Conservation (phyloP, 768 basidiomycete genomes). For the Lanmaoa rubissima region DNA sequence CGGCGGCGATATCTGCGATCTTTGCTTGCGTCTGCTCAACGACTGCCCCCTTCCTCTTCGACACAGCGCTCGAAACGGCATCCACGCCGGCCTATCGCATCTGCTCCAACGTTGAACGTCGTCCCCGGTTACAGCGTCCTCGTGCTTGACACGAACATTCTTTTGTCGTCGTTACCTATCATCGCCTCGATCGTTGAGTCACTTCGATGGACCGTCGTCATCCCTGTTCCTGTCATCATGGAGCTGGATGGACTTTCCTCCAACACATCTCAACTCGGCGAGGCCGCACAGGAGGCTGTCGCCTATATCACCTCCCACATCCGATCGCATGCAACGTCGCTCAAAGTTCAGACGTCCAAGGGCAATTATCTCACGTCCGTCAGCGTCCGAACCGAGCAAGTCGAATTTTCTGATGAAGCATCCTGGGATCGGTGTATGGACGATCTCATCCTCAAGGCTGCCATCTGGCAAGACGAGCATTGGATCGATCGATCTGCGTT, state of each 20-base stretch:
- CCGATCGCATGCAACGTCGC: slow-evolving; percentile 66
- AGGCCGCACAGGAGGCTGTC: slow-evolving; percentile 71
- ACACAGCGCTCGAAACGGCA: slow-evolving; percentile 29
- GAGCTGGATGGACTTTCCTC: slow-evolving; percentile 89
- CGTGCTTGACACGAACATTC: slow-evolving; percentile 92
- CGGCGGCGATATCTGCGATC: slow-evolving; percentile 72
- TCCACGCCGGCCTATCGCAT: slow-evolving; percentile 29
- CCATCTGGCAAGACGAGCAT: slow-evolving; percentile 91
- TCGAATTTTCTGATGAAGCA: slow-evolving; percentile 59
- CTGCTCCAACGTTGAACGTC: slow-evolving; percentile 49
- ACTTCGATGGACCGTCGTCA: slow-evolving; percentile 79
- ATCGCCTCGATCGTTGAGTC: slow-evolving; percentile 77
- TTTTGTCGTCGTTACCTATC: slow-evolving; percentile 77
- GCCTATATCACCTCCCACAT: slow-evolving; percentile 73
- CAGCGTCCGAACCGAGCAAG: slow-evolving; percentile 77
- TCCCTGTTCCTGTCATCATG: slow-evolving; percentile 94
- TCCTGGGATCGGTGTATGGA: slow-evolving; percentile 82
- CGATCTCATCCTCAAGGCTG: slow-evolving; percentile 89
- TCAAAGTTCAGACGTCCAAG: slow-evolving; percentile 94
- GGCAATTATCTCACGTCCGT: slow-evolving; percentile 91
- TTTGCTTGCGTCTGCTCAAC: slow-evolving; percentile 53
- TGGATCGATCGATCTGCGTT: slow-evolving; percentile 83
- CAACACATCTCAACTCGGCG: slow-evolving; percentile 65
- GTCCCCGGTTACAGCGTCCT: slow-evolving; percentile 87
- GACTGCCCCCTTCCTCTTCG: slow-evolving; percentile 24